Evolutionary conservation across 495 filamentous ascomycete genomes (phyloP), one percentile per base, ranked within the genome.

Genomic region (Penicillium goetzii): DNA sequence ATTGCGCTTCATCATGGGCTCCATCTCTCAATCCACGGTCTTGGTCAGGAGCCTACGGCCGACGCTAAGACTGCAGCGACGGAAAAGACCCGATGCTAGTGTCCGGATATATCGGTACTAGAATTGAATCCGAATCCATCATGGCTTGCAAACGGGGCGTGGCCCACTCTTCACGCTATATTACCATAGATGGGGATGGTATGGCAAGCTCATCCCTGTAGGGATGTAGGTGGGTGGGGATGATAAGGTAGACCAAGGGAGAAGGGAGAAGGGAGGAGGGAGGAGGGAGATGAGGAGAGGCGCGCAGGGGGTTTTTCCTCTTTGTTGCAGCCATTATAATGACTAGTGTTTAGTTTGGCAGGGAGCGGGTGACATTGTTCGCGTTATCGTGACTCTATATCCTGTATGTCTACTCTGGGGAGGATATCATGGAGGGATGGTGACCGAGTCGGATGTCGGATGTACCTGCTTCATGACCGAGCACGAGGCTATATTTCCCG

Each of bases 51-150:
- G 30, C 47, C 59, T 19, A 49, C 32, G 49, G 38, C 50, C 32
- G 66, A 63, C 62, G 59, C 62, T 68, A 60, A n/a, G 52, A 11
- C 26, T 53, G 40, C 14, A 60, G 62, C 59, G 56, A 65, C 21
- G 59, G 62, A 41, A 23, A 14, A 58, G 25, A 26, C 19, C 59
- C 36, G 62, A 63, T 59, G 56, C 66, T 60, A 65, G 26, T 30
- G 19, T 19, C 23, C 19, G 38, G 56, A 4, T 33, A 25, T 32
- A 28, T 58, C 47, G 55, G 47, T n/a, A 59, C 21, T 21, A 25
- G 10, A 32, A 21, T 58, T 19, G 9, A 26, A 25, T 51, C 33
- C 28, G 38, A 47, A 36, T 19, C 61, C 47, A 58, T 61, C 34
- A 67, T 41, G 26, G 36, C 17, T 41, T 26, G 56, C 36, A 30